Evolutionary conservation across 179 eudicot species (phyloP), one percentile per base, ranked within the genome.

Genomic region (Heliamphora pulchella): DNA sequence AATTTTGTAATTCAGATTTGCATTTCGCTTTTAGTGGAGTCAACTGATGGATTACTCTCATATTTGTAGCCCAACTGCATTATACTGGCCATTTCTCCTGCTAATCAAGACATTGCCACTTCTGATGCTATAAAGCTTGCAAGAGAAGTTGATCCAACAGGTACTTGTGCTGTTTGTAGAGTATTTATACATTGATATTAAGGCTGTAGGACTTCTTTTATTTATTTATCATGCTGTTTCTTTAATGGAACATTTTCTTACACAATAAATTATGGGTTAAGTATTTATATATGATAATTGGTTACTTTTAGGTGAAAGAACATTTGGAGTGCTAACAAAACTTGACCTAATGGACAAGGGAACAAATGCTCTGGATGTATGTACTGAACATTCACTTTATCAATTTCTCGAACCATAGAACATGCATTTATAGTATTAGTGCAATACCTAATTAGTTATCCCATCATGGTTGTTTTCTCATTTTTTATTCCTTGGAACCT

Each of bases 41-140:
- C 10, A 70, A 81, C 46, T 79, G 18, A 76, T 63, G n/a, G 13
- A 76, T 50, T 72, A 10, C 7, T 70, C n/a, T 83, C 64, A 14
- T 79, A 31, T 82, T 76, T 87, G 90, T 76, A 96, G 99, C 98
- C 97, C 69, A 96, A 91, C 82, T 88, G 97, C 91, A 94, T 96
- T 78, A 96, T 96, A 78, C 87, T 96, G 85, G 99, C 99, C 79
- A 96, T 96, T 87, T 92, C 98, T 81, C 99, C 99, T 53, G 99
- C 99, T 83, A 96, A 96, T 91, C 99, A 96, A 89, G 99, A 94
- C 82, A 94, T 96, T 83, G 99, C 99, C 82, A 96, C 99, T 57
- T 96, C 99, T 73, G 99, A 96, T 91, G 99, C 99, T 77, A 96
- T 96, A 86, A 96, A 96, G 87, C 94, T 96, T 83, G 99, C 98